Percentiles rank a stretch among this genome's conserved stretches.
These are phyloP conservation scores for Anastatica hierochuntica DNA, from an alignment of 345 rosid species.

Conservation along the genomic window DNA sequence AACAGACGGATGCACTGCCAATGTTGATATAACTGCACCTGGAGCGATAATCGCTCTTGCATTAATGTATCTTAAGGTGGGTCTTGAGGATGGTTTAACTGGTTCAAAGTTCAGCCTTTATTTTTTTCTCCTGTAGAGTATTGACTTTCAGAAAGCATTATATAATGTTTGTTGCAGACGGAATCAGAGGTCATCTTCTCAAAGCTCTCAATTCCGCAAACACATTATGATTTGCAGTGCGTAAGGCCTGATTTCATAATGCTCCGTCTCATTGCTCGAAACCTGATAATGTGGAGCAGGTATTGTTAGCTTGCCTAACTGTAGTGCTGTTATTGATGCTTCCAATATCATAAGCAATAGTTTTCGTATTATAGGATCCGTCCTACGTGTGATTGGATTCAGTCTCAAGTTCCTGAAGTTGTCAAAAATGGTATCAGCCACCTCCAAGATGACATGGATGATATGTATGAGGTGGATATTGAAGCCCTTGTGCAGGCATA, in stretches of 20 bases:
- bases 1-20: constrained; percentile 66
- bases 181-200: constrained; percentile 71
- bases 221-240: constrained; percentile 69
- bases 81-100: constrained; percentile 10
- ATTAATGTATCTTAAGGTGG: constrained; percentile 86
- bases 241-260: constrained; percentile 95
- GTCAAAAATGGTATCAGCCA: constrained; percentile 49
- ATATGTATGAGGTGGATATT: constrained; percentile 64
- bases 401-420: constrained; percentile 80
- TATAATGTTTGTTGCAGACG: constrained; percentile 44
- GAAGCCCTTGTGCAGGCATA: constrained; percentile 85
- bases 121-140: neutral
- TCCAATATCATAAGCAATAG: constrained; percentile 14
- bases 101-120: constrained; percentile 11
- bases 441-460: constrained; percentile 51
- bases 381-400: constrained; percentile 81
- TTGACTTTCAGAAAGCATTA: constrained; percentile 11
- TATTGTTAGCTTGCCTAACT: constrained; percentile 16
- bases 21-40: constrained; percentile 95
- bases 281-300: constrained; percentile 96
- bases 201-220: constrained; percentile 76
- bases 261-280: constrained; percentile 97
- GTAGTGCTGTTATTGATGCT: constrained; percentile 13
- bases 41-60: constrained; percentile 90
- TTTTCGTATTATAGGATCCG: constrained; percentile 45